Conservation (phyloP, 2,329 filamentous ascomycete species). For the Cladosporium sp. region DNA sequence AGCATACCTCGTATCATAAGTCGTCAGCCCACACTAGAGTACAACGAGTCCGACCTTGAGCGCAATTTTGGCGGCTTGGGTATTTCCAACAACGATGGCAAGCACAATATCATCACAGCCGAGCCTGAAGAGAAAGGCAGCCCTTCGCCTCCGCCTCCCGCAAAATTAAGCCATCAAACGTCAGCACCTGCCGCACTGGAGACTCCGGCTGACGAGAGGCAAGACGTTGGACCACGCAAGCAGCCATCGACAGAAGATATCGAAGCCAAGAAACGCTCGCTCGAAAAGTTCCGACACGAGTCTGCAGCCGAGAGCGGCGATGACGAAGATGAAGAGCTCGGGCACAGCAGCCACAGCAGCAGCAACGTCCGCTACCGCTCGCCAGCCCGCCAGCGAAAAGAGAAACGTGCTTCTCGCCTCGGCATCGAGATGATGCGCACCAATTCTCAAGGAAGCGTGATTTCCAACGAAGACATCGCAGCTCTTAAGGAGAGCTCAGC, state of each 20-base stretch:
- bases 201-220: slow-evolving; percentile 10
- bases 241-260: slow-evolving; percentile 70
- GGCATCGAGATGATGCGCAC: slow-evolving; percentile 98
- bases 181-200: slow-evolving; percentile 56
- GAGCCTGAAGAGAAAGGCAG: slow-evolving; percentile 19
- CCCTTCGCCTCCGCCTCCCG: slow-evolving; percentile 31
- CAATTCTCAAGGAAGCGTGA: slow-evolving; percentile 80
- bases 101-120: slow-evolving; percentile 18
- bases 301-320: slow-evolving; percentile 78
- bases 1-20: slow-evolving; percentile 73
- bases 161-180: slow-evolving; percentile 58
- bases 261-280: slow-evolving; percentile 66
- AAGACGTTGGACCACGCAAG: slow-evolving; percentile 44
- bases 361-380: slow-evolving; percentile 21
- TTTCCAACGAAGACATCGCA: slow-evolving; percentile 45
- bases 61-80: slow-evolving; percentile 62
- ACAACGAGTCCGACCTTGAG: slow-evolving; percentile 58
- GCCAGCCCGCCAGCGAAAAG: slow-evolving; percentile 30
- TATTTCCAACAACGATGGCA: slow-evolving; percentile 45
- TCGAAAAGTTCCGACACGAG: slow-evolving; percentile 69
- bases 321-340: slow-evolving; percentile 90
- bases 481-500: slow-evolving; percentile 26
- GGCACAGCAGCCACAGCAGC: slow-evolving; percentile 35
- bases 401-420: slow-evolving; percentile 65
- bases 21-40: slow-evolving; percentile 67